Evolutionary conservation across 495 filamentous ascomycete genomes (phyloP), one percentile per base, ranked within the genome.

Genomic region (Lindgomyces ingoldianus): DNA sequence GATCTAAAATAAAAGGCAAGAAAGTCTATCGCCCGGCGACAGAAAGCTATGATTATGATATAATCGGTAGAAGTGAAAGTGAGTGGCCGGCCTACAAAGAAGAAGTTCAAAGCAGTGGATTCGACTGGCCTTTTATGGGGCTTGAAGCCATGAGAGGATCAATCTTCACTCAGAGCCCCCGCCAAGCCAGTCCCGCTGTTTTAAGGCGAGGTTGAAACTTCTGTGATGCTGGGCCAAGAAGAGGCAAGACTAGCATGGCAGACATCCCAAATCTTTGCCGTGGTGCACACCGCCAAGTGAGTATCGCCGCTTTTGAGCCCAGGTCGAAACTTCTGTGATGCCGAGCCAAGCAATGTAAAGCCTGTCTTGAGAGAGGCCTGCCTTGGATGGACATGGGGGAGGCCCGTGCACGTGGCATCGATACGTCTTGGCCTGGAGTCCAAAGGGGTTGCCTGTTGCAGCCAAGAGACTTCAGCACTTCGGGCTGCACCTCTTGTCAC

Each of bases 151-250:
- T 18, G 36, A 18, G 10, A 39, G 16, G 9, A 30, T 2, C 10
- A 22, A 39, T 29, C n/a, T 18, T 19, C 24, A 19, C 29, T 12
- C 33, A 9, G n/a, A n/a, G n/a, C n/a, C n/a, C 51, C 45, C 52
- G 62, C 67, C 67, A 70, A 66, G 67, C n/a, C 26, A 55, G 24
- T 57, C 56, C 29, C 48, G 47, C 56, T 24, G 67, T 65, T 69
- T 45, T 50, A 50, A 44, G 26, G 57, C 39, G 55, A 57, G 61
- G 22, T 70, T 70, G 67, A 70, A 70, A 70, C 67, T 65, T 70
- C 62, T 61, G 56, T 70, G 67, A 70, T 59, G 62, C 67, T 50
- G 22, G 57, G 66, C 66, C 66, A 69, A 69, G 66, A 50, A 24
- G 0, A 10, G 16, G 41, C 59, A 45, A 42, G 42, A 10, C n/a